Evolutionary conservation across 2,329 filamentous ascomycete species (phyloP).

Genomic region (Aspergillus ruber): DNA sequence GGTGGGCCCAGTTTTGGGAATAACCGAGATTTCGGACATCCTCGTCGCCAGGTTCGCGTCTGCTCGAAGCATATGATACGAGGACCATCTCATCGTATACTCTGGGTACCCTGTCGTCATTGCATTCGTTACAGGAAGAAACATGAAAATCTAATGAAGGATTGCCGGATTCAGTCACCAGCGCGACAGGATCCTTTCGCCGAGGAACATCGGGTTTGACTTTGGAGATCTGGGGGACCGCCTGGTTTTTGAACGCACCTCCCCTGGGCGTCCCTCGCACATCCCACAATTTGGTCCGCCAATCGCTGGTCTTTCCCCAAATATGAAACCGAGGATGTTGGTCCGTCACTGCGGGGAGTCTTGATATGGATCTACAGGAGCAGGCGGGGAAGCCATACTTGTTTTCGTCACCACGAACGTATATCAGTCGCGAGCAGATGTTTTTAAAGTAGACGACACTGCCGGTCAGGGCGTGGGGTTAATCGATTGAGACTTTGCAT

Average conservation of each 20-base stretch:
- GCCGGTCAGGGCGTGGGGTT: not conserved
- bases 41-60: no score
- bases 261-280: not conserved
- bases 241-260: not conserved
- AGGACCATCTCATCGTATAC: no score
- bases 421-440: not conserved
- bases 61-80: no score
- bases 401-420: not conserved
- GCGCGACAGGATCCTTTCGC: not conserved
- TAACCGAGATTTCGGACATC: no score
- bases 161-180: no score
- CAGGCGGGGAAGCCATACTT: not conserved
- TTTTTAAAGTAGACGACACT: not conserved
- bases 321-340: not conserved
- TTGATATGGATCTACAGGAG: not conserved
- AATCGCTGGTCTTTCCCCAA: not conserved
- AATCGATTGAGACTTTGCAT: not conserved
- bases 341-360: not conserved
- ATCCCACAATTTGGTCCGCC: not conserved
- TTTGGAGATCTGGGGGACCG: not conserved
- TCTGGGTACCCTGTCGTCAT: no score
- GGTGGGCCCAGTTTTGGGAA: no score
- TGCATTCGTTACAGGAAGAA: no score
- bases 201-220: not conserved
- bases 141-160: not conserved